Conservation (phyloP, 2,329 filamentous ascomycete species). For the Calonectria fujianensis region DNA sequence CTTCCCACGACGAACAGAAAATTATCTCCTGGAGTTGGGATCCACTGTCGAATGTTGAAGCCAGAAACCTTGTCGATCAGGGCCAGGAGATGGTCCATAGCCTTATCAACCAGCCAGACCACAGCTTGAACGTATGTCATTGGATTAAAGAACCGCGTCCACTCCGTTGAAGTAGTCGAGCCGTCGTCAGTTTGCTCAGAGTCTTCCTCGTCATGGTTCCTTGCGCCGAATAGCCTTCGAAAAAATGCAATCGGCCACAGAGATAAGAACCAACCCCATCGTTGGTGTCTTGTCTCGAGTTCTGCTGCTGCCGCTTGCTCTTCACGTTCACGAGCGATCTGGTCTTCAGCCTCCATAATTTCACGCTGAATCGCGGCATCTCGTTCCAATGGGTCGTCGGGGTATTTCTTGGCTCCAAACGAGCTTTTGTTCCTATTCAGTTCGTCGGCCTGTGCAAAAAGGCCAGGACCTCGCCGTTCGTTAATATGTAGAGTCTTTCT, state of each 20-base stretch:
- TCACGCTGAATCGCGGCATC: conserved; percentile 48
- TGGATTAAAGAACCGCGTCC: conserved; percentile 57
- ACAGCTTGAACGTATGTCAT: conserved; percentile 56
- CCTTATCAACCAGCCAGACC: conserved; percentile 49
- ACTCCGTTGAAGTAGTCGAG: conserved; percentile 41
- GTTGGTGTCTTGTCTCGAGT: conserved; percentile 43
- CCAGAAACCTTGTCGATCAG: conserved; percentile 45
- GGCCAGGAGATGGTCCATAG: conserved; percentile 47
- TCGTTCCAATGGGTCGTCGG: conserved; percentile 41
- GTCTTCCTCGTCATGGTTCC: conserved; percentile 29
- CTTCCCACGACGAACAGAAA: conserved; percentile 25
- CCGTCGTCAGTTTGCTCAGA: conserved; percentile 31
- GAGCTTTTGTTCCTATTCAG: conserved; percentile 19
- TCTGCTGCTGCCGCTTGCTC: conserved; percentile 26
- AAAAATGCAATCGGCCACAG: conserved; percentile 45
- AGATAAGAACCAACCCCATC: conserved; percentile 51
- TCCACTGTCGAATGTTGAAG: conserved; percentile 14
- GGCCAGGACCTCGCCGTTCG: conserved; percentile 1
- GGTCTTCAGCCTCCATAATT: conserved; percentile 47
- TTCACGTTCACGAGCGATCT: conserved; percentile 41
- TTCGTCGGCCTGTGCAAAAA: conserved; percentile 40
- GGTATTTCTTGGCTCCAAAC: conserved; percentile 34
- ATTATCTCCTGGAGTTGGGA: conserved; percentile 7
- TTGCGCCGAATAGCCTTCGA: conserved; percentile 11
- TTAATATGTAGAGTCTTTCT: conserved; percentile 9